phyloP scores from a whole-genome alignment of 805 yeast genomes.

The Pichia paraexigua region DNA sequence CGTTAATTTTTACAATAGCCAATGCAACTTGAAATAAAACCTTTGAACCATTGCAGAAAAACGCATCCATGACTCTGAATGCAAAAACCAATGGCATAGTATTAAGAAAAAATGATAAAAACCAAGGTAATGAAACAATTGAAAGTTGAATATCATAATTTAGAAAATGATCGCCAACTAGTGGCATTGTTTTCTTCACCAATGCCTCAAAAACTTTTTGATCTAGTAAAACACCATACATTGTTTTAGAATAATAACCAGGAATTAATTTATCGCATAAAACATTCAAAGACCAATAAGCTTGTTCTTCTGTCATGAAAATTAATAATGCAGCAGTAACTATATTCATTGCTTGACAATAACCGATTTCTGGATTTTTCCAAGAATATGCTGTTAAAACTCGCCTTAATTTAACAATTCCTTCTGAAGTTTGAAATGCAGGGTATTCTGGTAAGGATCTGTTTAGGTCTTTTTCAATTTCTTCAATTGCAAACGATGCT shows the following conservation, averaged over 20 bases:
- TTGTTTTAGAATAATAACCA: conserved; percentile 92
- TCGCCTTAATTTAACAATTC: conserved; percentile 75
- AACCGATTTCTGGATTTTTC: conserved; percentile 95
- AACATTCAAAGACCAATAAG: conserved; percentile 82
- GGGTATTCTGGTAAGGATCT: conserved; percentile 93
- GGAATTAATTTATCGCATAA: conserved; percentile 84
- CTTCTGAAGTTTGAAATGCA: conserved; percentile 82
- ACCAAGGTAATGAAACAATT: conserved; percentile 95
- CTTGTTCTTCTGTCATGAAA: conserved; percentile 93
- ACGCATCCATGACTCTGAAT: conserved; percentile 81
- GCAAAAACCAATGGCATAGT: conserved; percentile 95
- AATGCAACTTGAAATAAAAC: conserved; percentile 88
- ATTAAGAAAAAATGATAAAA: conserved; percentile 77
- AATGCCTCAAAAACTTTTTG: conserved; percentile 89
- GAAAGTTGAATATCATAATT: conserved; percentile 82
- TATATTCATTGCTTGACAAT: conserved; percentile 98
- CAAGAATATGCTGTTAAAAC: conserved; percentile 93
- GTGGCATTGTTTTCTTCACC: conserved; percentile 84
- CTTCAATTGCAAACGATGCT: conserved; percentile 81
- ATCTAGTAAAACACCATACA: conserved; percentile 94
- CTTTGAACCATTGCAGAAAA: conserved; percentile 83
- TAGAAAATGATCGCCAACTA: conserved; percentile 74
- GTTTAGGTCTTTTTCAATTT: conserved; percentile 91
- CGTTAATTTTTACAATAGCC: conserved; percentile 83
- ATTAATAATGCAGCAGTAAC: conserved; percentile 72